Evolutionary conservation across 345 rosid genomes (phyloP).

Genomic region (Euclidium syriacum): DNA sequence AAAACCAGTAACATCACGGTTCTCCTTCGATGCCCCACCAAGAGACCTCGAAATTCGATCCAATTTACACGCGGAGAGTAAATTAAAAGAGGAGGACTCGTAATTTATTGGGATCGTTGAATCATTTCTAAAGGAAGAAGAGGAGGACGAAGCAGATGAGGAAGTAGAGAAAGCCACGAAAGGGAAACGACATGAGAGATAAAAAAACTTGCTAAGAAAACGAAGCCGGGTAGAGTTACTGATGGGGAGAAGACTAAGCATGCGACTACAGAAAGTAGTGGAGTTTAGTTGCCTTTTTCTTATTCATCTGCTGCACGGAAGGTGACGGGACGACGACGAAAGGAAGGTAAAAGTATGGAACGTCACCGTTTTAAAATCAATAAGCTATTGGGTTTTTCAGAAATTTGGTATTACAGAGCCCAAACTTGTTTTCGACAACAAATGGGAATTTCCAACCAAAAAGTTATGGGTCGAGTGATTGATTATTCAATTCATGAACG

Average conservation of each 20-base stretch:
- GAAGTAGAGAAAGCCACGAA: conserved; percentile 3
- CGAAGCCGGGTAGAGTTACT: conserved; percentile 23
- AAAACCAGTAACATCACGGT: conserved; percentile 20
- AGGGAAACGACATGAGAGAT: conserved; percentile 23
- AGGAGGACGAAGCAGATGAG: conserved; percentile 8
- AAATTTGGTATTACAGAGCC: no score
- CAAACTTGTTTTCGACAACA: no score
- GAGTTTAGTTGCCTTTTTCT: neutral
- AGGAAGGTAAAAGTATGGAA: neutral
- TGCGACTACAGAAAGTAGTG: conserved; percentile 10
- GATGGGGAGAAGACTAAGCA: conserved; percentile 34
- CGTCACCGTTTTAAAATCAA: neutral
- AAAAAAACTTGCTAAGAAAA: conserved; percentile 24
- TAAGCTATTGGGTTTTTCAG: no score
- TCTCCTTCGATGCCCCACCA: conserved; percentile 9
- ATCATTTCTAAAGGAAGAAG: conserved; percentile 5
- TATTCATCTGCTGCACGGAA: neutral
- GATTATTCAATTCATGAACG: no score
- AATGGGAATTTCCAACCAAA: no score
- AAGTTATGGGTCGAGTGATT: no score
- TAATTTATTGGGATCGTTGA: conserved; percentile 15
- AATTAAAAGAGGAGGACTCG: conserved; percentile 32
- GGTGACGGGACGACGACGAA: neutral
- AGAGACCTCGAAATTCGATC: neutral
- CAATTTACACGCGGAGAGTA: conserved; percentile 24